Percentiles rank a stretch among this genome's conserved stretches.
Conservation (phyloP, 192 early-diverging fungal genomes). For the Podila horticola region DNA sequence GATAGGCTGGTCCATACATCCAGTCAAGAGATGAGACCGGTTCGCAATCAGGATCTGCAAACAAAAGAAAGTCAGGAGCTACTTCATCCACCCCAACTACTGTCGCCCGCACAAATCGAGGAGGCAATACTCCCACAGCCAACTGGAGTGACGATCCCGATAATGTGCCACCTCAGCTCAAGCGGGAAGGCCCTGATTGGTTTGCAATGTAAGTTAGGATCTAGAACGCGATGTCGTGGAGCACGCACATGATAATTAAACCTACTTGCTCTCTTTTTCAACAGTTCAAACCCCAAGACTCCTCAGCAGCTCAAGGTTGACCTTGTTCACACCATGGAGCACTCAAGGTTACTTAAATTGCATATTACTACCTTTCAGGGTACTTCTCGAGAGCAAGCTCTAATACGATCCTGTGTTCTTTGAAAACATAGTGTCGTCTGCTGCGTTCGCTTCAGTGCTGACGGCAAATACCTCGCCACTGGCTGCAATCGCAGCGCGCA, state of each 20-base stretch:
- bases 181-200: constrained; percentile 90
- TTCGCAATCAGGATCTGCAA: constrained; percentile 20
- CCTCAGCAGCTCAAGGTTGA: constrained; percentile 72
- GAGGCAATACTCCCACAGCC: constrained; percentile 10
- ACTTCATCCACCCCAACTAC: constrained; percentile 23
- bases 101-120: constrained; percentile 12
- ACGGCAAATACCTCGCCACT: constrained; percentile 92
- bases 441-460: constrained; percentile 94
- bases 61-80: constrained; percentile 37
- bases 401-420: constrained; percentile 54
- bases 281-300: constrained; percentile 72
- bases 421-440: constrained; percentile 87
- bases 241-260: not conserved
- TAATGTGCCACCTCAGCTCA: constrained; percentile 74
- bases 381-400: constrained; percentile 13
- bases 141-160: constrained; percentile 72
- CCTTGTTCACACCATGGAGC: constrained; percentile 67
- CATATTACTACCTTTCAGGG: not conserved
- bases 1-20: constrained; percentile 26
- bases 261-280: not conserved
- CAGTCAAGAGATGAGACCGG: constrained; percentile 38
- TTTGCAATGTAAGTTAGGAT: constrained; percentile 74
- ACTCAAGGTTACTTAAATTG: constrained; percentile 43
- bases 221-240: not conserved
- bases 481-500: constrained; percentile 93